Base-by-base conservation (phyloP, 176 grass and related monocot genomes). In the maize (Zea mays) region DNA sequence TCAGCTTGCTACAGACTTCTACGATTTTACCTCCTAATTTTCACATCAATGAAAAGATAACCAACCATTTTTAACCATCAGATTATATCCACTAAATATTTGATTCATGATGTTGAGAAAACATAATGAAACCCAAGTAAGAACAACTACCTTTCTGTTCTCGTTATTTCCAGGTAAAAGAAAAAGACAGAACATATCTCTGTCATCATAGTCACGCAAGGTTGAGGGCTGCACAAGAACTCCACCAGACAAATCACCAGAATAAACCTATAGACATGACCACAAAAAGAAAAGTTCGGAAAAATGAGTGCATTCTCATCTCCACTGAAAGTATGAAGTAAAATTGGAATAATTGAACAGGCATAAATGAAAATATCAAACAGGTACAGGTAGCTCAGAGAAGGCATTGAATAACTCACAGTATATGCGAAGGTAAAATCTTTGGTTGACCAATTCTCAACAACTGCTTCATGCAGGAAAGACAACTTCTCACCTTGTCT, bases 161-260 rank as follows among this genome's bases (percentile, higher is more conserved):
- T 66, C 60, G 57, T 93, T 90, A 89, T 79, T 92, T 84, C 92
- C 92, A 79, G 92, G 90, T 83, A 90, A 85, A 75, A 99, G 82
- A 82, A 86, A 99, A 81, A 99, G 68, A 79, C 90, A 92, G 83
- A 99, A 93, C 72, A 90, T 87, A 52, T 99, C 92, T 90, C 96
- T 90, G 20, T 90, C 85, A 81, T 95, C 92, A 73, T 79, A 81
- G 56, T 99, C 90, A 78, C 84, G 69, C 64, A 88, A 58, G 63
- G 83, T 88, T 87, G 96, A 89, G 58, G 85, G 85, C 72, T 95
- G 90, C 62, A 99, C 78, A 15, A 99, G 87, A 64, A 99, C 44
- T 77, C 92, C 87, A 67, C 96, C 96, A 81, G 87, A 99, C 27
- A 92, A 73, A 79, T 95, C 89, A 70, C 71, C 62, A 69, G 92